Evolutionary conservation across 192 early-diverging fungal genomes (phyloP).

Genomic region (Blastocladiella britannica): DNA sequence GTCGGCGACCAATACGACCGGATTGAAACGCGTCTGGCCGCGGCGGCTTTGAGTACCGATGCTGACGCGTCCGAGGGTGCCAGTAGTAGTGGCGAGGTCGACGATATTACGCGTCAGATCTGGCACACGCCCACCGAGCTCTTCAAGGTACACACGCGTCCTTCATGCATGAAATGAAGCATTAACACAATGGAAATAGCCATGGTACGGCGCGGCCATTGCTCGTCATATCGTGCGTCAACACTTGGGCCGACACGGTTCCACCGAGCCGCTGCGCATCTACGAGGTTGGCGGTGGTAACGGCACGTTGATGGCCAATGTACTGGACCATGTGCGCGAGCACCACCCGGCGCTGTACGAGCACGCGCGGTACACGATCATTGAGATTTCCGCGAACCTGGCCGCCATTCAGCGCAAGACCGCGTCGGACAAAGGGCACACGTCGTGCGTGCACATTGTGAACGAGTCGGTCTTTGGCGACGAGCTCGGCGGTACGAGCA

Average conservation of each 20-base stretch:
- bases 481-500: too few species aligned
- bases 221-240: neutral
- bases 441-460: constrained; percentile 46
- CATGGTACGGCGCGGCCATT: neutral
- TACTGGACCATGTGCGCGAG: constrained; percentile 67
- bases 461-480: constrained; percentile 77
- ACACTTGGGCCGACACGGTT: constrained; percentile 14
- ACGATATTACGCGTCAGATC: constrained; percentile 55
- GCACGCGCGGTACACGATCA: constrained; percentile 60
- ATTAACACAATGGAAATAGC: neutral
- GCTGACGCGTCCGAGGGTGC: constrained; percentile 3
- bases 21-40: constrained; percentile 55
- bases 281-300: constrained; percentile 96
- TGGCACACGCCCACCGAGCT: constrained; percentile 98
- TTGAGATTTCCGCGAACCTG: constrained; percentile 78
- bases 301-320: constrained; percentile 82
- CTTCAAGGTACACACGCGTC: constrained; percentile 39
- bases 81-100: constrained; percentile 8
- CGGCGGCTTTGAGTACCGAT: constrained; percentile 13
- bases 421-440: neutral
- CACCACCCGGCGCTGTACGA: constrained; percentile 58
- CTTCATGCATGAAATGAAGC: neutral
- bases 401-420: constrained; percentile 31
- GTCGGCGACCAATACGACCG: constrained; percentile 57
- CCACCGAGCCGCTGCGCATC: constrained; percentile 35